These are phyloP conservation scores for Rhodomyrtus psidioides DNA, from an alignment of 441 rosid genomes.

Conservation along the genomic window DNA sequence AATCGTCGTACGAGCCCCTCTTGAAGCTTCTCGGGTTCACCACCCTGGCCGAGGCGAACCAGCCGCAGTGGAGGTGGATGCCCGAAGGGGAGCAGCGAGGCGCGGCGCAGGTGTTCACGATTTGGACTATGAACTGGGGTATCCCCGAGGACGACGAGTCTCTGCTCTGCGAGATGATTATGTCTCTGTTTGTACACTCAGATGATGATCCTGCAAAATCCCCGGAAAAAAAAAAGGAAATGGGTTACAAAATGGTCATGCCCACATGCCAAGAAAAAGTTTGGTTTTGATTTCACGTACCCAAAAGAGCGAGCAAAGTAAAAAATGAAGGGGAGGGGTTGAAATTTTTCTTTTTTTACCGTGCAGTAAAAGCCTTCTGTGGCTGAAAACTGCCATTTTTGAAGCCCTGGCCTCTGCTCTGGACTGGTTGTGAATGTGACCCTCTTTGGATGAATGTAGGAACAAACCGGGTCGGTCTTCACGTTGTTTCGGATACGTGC, in stretches of 20 bases:
- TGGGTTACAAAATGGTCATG: background rate
- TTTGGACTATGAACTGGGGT: constrained; percentile 45
- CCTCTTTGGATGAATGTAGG: constrained; percentile 3
- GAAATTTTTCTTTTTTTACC: constrained; percentile 18
- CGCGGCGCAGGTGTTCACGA: constrained; percentile 31
- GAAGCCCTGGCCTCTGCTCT: background rate
- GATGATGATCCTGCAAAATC: constrained; percentile 6
- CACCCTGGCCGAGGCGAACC: constrained; percentile 50
- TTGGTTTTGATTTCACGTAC: background rate
- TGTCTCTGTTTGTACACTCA: constrained; percentile 24
- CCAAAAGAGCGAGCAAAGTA: background rate
- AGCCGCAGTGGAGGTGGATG: constrained; percentile 43
- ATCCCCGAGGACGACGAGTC: constrained; percentile 33
- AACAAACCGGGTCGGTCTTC: constrained; percentile 5
- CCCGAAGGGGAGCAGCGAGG: constrained; percentile 34
- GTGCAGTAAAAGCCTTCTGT: constrained; percentile 22
- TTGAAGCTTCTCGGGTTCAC: constrained; percentile 41
- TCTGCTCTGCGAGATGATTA: constrained; percentile 45
- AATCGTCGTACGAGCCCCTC: constrained; percentile 41
- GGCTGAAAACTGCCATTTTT: background rate
- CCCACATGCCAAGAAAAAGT: background rate
- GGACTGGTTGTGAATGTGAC: background rate
- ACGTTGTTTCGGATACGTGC: background rate
- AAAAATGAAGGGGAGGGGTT: background rate
- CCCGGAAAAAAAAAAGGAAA: background rate